Conservation (phyloP, 2,329 filamentous ascomycete genomes). For the Grosmannia huntii region DNA sequence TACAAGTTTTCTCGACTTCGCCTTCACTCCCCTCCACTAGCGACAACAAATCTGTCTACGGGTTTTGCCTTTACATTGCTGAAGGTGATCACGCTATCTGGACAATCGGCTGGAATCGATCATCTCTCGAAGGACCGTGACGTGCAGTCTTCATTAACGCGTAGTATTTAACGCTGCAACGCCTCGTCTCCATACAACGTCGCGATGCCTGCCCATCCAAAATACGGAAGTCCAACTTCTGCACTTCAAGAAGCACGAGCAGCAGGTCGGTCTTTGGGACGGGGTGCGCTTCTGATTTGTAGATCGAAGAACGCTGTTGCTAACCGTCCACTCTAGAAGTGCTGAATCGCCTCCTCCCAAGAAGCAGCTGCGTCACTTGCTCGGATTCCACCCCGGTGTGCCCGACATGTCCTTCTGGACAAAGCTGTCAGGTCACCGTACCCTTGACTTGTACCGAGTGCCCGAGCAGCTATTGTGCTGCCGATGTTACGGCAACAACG, state of each 20-base stretch:
- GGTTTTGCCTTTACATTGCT: background rate
- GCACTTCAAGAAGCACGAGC: background rate
- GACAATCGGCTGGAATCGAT: background rate
- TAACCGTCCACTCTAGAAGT: conserved; percentile 8
- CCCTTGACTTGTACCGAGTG: conserved; percentile 34
- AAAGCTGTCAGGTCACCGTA: conserved; percentile 33
- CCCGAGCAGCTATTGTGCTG: conserved; percentile 32
- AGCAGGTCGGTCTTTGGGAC: background rate
- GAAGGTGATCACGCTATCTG: background rate
- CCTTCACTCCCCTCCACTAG: background rate
- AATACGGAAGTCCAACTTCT: background rate
- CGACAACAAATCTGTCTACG: background rate
- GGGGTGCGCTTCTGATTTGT: background rate
- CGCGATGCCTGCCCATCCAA: background rate
- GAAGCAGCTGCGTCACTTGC: conserved; percentile 34
- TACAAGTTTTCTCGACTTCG: background rate
- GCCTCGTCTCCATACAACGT: background rate
- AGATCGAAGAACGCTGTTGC: background rate
- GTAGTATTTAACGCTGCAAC: background rate
- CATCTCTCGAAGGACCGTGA: background rate
- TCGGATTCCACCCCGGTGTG: conserved; percentile 28
- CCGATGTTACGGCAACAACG: conserved; percentile 12
- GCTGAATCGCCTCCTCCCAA: conserved; percentile 22
- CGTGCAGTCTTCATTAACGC: background rate
- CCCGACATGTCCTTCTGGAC: conserved; percentile 28